phyloP scores from a whole-genome alignment of 2,329 filamentous ascomycete species.

The Aspergillus fijiensis region DNA sequence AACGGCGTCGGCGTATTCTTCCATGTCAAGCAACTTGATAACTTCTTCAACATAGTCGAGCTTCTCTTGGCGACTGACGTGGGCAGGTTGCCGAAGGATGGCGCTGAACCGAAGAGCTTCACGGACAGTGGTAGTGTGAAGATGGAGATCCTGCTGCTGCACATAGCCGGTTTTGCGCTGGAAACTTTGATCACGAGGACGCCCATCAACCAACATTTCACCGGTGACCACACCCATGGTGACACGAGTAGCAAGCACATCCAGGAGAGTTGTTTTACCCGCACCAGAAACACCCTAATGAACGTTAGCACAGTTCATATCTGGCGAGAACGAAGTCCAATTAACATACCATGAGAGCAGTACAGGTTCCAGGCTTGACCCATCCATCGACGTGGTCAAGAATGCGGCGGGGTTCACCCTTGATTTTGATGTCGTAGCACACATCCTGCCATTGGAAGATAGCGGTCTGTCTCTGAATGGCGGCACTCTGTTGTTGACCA shows the following conservation, averaged over 20 bases:
- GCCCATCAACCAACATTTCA: conserved; percentile 80
- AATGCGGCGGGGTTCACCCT: conserved; percentile 70
- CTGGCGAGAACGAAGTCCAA: too few species aligned
- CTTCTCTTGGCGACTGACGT: conserved; percentile 73
- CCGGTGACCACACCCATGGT: conserved; percentile 87
- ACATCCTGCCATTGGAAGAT: conserved; percentile 86
- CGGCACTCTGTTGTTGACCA: conserved; percentile 25
- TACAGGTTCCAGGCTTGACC: conserved; percentile 89
- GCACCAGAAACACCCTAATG: conserved; percentile 74
- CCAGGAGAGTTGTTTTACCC: conserved; percentile 89
- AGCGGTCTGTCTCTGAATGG: conserved; percentile 66
- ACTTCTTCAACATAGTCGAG: conserved; percentile 85
- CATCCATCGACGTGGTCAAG: conserved; percentile 86
- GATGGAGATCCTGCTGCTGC: conserved; percentile 87
- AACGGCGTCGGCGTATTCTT: conserved; percentile 83
- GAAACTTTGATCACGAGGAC: conserved; percentile 74
- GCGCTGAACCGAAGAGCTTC: conserved; percentile 87
- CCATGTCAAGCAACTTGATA: conserved; percentile 87
- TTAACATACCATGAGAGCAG: conserved; percentile 70
- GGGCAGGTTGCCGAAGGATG: conserved; percentile 75
- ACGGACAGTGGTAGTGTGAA: conserved; percentile 79
- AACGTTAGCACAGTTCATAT: conserved; percentile 19
- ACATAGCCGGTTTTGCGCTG: conserved; percentile 91
- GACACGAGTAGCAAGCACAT: conserved; percentile 79
- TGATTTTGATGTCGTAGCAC: conserved; percentile 80